Base-by-base conservation (phyloP, 768 basidiomycete species). In the Hygrophorus russula region DNA sequence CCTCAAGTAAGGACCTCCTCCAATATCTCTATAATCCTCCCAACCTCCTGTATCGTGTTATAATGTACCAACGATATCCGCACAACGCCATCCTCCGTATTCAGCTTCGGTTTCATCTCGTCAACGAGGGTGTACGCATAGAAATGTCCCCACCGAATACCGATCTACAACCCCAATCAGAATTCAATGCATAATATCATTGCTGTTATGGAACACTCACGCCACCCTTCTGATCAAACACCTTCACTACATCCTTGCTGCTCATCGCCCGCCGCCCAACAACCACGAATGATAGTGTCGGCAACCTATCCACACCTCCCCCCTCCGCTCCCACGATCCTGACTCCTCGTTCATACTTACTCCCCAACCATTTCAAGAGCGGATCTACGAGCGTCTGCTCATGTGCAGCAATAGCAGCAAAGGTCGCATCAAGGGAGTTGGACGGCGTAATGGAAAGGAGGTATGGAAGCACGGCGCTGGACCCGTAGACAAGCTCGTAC, bases 1-100 rank as follows among this genome's bases (percentile, higher is more conserved):
- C 3, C 9, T 17, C 13, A 35, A 3, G n/a, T 53, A 17, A 82
- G 55, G 17, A 74, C 60, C 48, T 76, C 73, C 47, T 73, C 68
- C 43, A 83, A 55, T 37, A 78, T 59, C 0, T 60, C 59, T 24
- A 85, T 69, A 48, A 88, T 78, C 52, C 49, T 63, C 42, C 75
- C 58, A 1, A 84, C 82, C 51, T 88, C 82, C 46, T 76, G 70
- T 2, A 80, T 63, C 0, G 85, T 87, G 53, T 87, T 86, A 52
- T 87, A 85, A 51, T 88, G 86, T 17, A 85, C 82, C 19, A 88
- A 56, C 1, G 82, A 85, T 43, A 87, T 75, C 3, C 86, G 72
- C 15, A 86, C 79, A 2, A 83, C 78, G 0, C 76, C 82, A 46
- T 86, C 82, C 0, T 70, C 65, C 0, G 67, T 55, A 51, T 82